Percentiles rank a stretch among this genome's conserved stretches.
These are phyloP conservation scores for Arabidopsis arenosa DNA, from an alignment of 345 rosid species.

Conservation along the genomic window DNA sequence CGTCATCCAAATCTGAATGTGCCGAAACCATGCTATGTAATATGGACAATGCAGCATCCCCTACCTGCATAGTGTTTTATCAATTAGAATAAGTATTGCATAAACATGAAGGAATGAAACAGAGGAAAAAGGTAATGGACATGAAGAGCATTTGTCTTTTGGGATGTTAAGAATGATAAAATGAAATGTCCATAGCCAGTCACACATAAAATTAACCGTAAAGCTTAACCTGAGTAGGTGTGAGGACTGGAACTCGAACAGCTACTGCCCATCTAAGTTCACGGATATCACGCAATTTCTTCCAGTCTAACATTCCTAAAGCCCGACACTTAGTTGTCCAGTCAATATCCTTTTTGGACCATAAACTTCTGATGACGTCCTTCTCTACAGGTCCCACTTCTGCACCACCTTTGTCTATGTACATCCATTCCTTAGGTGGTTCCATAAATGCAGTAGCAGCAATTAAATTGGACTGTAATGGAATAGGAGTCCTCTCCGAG, in stretches of 20 bases:
- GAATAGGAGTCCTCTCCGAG: slow-evolving; percentile 96
- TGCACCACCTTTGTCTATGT: slow-evolving; percentile 71
- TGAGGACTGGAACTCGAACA: slow-evolving; percentile 91
- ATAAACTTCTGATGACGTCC: slow-evolving; percentile 90
- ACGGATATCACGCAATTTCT: slow-evolving; percentile 94
- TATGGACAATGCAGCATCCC: slow-evolving; percentile 92
- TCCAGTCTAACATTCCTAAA: slow-evolving; percentile 96
- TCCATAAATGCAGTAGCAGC: slow-evolving; percentile 99
- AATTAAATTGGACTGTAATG: slow-evolving; percentile 92
- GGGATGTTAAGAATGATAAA: slow-evolving; percentile 21
- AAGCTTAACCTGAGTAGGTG: slow-evolving; percentile 80
- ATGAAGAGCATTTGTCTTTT: slow-evolving; percentile 14
- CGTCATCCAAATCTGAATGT: slow-evolving; percentile 99
- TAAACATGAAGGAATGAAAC: slow-evolving; percentile 19
- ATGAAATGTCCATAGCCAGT: slow-evolving; percentile 15
- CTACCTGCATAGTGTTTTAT: slow-evolving; percentile 58
- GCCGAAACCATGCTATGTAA: slow-evolving; percentile 98
- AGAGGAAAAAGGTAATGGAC: slow-evolving; percentile 9
- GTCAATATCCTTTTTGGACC: slow-evolving; percentile 90
- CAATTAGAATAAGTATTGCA: slow-evolving; percentile 39
- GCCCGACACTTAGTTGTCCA: slow-evolving; percentile 96
- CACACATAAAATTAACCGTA: slow-evolving; percentile 31
- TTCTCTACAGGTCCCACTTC: slow-evolving; percentile 95
- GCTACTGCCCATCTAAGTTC: slow-evolving; percentile 99
- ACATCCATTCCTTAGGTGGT: slow-evolving; percentile 98